Percentiles rank a stretch among this genome's conserved stretches.
These are phyloP conservation scores for Emiliania huxleyi DNA, from an alignment of 78 protist genomes.

Conservation along the genomic window DNA sequence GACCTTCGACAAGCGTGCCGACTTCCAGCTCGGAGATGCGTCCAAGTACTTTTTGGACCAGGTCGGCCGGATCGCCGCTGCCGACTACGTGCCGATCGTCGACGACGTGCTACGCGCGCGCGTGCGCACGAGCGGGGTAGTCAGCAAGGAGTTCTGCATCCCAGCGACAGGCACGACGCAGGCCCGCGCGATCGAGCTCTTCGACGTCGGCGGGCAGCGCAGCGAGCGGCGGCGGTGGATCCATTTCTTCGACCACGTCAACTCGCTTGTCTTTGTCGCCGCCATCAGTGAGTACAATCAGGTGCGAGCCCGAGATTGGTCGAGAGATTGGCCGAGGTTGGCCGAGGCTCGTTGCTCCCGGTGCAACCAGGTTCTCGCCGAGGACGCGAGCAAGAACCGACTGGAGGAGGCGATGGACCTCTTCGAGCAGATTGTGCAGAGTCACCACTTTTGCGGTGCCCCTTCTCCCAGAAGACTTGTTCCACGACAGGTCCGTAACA, in stretches of 20 bases:
- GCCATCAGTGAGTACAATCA: slow-evolving; percentile 59
- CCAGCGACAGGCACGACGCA: no score
- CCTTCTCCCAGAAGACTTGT: background rate
- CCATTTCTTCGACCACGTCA: slow-evolving; percentile 74
- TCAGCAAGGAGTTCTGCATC: background rate
- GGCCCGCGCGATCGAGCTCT: slow-evolving; percentile 39
- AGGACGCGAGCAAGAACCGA: background rate
- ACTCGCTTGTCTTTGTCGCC: slow-evolving; percentile 75
- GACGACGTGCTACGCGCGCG: slow-evolving; percentile 88
- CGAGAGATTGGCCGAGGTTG: background rate
- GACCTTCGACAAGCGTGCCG: slow-evolving; percentile 63
- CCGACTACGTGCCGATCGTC: slow-evolving; percentile 80
- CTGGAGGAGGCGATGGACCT: slow-evolving; percentile 1
- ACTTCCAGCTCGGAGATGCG: slow-evolving; percentile 87
- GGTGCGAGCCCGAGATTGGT: no score
- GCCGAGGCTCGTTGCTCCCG: background rate
- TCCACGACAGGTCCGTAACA: no score
- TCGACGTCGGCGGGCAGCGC: slow-evolving; percentile 86
- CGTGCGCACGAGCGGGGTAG: slow-evolving; percentile 88
- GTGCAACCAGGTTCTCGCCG: background rate
- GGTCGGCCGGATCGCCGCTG: slow-evolving; percentile 61
- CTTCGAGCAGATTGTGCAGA: background rate
- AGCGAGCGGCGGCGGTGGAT: slow-evolving; percentile 81
- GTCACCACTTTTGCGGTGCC: background rate
- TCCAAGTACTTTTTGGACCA: slow-evolving; percentile 70